These are phyloP conservation scores for sorghum (Sorghum bicolor) DNA, from an alignment of 176 grass and related monocot species.

Conservation along the genomic window Sorghum_bicolor_NCBIv3 NC_012878.2:49149001-49149500, in stretches of 20 bases:
- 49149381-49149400: background rate
- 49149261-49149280: constrained; percentile 71
- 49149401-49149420: background rate
- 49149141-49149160: constrained; percentile 56
- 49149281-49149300: constrained; percentile 95
- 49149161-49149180: constrained; percentile 56
- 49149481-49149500: constrained; percentile 94
- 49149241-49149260: constrained; percentile 85
- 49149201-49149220: constrained; percentile 76
- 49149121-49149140: background rate
- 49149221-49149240: constrained; percentile 88
- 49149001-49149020: background rate
- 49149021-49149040: background rate
- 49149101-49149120: constrained; percentile 3
- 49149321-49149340: background rate
- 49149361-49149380: constrained; percentile 15
- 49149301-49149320: constrained; percentile 36
- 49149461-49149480: constrained; percentile 88
- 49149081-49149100: background rate
- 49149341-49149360: background rate
- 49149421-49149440: constrained; percentile 50
- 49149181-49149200: constrained; percentile 62
- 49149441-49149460: constrained; percentile 86
- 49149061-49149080: background rate
- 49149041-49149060: background rate